Base-by-base conservation (phyloP, 257 asterid genomes). In the Nicotiana obtusifolia region DNA sequence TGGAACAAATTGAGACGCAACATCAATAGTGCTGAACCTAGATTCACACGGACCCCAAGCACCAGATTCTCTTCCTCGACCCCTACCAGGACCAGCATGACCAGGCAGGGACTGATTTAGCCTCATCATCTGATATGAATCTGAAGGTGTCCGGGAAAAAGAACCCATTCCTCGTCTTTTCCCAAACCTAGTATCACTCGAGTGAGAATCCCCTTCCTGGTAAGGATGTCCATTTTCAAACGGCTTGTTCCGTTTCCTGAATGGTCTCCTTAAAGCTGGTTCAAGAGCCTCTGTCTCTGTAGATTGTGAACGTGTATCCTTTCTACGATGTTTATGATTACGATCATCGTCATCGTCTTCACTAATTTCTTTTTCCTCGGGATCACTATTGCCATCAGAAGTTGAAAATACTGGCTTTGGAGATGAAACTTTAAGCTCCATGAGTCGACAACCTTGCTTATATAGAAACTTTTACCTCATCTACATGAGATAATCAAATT, bases 301-400 rank as follows among this genome's bases (percentile, higher is more conserved):
- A 68, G 98, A 92, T 65, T 92, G 91, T 82, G 98, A 92, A 81
- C 44, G 89, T 79, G 88, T 89, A 31, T 89, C 99, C 77, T 91
- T 88, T 71, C 91, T 92, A 35, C 99, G 98, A 88, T 95, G 99
- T 87, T 95, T 95, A 85, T 95, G 99, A 86, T 95, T 95, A 80
- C 99, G 99, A 86, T 95, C 99, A 89, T 95, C 99, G 24, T 94
- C 98, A 83, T 95, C 98, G 76, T 95, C 98, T 80, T 93, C 97
- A 86, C 98, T 95, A 82, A 92, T 83, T 90, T 89, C 94, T 89
- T 91, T 92, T 86, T 93, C 95, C 81, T 93, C 99, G 16, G 96
- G 93, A 84, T 92, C 97, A 83, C 94, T 88, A 61, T 83, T 87
- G 44, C 84, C 81, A 83, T 93, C 95, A 76, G 95, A 89, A 80